Conservation (phyloP, 2,329 filamentous ascomycete species). For the Cytospora piceae region DNA sequence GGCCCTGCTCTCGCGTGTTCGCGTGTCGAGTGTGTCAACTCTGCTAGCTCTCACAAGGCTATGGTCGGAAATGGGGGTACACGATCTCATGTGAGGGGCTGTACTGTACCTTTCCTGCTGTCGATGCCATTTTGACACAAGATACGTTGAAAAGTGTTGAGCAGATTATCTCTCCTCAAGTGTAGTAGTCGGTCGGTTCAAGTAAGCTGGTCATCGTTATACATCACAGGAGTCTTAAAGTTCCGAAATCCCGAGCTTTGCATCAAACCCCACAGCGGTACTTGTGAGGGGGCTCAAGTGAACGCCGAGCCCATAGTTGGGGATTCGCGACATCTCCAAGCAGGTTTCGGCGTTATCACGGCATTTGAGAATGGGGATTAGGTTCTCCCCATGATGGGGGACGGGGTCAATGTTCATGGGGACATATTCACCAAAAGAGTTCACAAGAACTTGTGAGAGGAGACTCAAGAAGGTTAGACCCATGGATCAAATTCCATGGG, state of each 20-base stretch:
- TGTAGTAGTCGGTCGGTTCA: background rate
- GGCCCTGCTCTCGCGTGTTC: background rate
- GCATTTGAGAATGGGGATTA: slow-evolving; percentile 13
- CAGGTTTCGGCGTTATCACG: slow-evolving; percentile 21
- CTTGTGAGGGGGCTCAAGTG: slow-evolving; percentile 7
- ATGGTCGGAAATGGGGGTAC: background rate
- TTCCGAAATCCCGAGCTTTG: slow-evolving; percentile 7
- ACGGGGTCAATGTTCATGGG: background rate
- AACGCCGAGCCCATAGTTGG: slow-evolving; percentile 15
- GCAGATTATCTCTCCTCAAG: background rate
- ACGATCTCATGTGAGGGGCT: background rate
- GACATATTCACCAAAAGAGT: background rate
- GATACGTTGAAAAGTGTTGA: background rate
- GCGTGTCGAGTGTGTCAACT: background rate
- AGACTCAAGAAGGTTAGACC: background rate
- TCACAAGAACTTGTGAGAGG: background rate
- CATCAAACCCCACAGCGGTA: slow-evolving; percentile 4
- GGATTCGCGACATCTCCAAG: slow-evolving; percentile 5
- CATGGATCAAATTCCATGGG: background rate
- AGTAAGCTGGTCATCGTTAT: background rate
- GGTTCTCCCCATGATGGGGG: background rate
- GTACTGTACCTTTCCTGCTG: slow-evolving; percentile 26
- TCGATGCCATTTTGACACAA: slow-evolving; percentile 23
- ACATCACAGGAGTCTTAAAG: slow-evolving; percentile 3
- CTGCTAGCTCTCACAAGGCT: background rate